These are phyloP conservation scores for Penicillium lagena DNA, from an alignment of 495 filamentous ascomycete genomes.

Conservation along the genomic window DNA sequence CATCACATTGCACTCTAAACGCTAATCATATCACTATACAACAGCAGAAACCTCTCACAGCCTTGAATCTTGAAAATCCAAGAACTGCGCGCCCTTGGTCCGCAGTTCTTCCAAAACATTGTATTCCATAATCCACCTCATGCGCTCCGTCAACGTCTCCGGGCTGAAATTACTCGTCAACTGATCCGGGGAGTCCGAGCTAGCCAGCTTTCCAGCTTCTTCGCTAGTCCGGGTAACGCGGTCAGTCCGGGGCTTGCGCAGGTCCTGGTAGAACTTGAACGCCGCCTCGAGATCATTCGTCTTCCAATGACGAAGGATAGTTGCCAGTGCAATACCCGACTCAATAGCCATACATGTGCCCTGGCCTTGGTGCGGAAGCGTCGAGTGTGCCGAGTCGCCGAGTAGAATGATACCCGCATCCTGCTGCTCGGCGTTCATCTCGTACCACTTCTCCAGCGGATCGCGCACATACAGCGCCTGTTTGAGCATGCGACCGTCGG, in stretches of 20 bases:
- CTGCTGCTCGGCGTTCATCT: constrained; percentile 18
- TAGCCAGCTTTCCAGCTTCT: constrained; percentile 24
- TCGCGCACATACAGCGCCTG: constrained; percentile 25
- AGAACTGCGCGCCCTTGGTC: constrained; percentile 10
- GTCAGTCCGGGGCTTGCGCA: constrained; percentile 25
- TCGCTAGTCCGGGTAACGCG: constrained; percentile 22
- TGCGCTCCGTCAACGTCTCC: constrained; percentile 15
- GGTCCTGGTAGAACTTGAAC: constrained; percentile 22
- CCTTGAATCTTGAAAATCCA: constrained; percentile 14
- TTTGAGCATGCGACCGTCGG: constrained; percentile 21
- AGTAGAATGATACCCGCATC: constrained; percentile 22
- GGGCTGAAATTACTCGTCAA: constrained; percentile 18
- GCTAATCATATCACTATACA: no score
- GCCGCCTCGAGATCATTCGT: constrained; percentile 13
- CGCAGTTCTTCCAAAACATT: constrained; percentile 24
- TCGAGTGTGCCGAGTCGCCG: constrained; percentile 25
- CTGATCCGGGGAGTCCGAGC: constrained; percentile 16
- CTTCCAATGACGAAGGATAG: constrained; percentile 22
- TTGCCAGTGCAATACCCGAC: constrained; percentile 23
- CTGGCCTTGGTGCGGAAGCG: constrained; percentile 26
- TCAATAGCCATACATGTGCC: constrained; percentile 29
- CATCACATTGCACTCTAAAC: no score
- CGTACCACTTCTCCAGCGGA: constrained; percentile 20
- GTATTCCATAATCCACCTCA: constrained; percentile 31
- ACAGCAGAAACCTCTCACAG: constrained; percentile 1